Evolutionary conservation across 345 rosid species (phyloP).

Genomic region (Ceriops tagal): DNA sequence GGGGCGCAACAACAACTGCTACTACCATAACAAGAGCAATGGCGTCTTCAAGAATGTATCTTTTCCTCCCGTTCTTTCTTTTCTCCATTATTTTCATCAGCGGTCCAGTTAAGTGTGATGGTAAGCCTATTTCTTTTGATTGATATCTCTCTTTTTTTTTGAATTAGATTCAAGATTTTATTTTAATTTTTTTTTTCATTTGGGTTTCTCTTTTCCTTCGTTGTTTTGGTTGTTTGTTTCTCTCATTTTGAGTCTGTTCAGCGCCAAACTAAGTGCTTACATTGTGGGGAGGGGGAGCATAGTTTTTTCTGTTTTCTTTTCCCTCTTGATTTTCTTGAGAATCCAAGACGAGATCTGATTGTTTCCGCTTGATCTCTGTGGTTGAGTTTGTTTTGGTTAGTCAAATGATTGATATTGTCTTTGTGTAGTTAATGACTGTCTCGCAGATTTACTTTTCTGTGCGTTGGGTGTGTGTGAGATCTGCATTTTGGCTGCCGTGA

Average conservation of each 20-base stretch:
- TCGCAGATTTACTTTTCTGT: too few species aligned
- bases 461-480: too few species aligned
- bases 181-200: not conserved
- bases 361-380: conserved; percentile 10
- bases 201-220: conserved; percentile 6
- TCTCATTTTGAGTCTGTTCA: too few species aligned
- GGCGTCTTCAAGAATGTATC: conserved; percentile 39
- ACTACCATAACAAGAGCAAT: conserved; percentile 21
- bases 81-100: conserved; percentile 33
- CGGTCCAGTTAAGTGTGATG: conserved; percentile 37
- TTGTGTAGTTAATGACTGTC: not conserved
- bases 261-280: too few species aligned
- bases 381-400: not conserved
- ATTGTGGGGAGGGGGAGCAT: too few species aligned
- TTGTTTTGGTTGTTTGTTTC: not conserved
- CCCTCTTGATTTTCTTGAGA: not conserved
- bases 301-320: not conserved
- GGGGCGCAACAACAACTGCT: not conserved
- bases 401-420: not conserved
- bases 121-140: conserved; percentile 12
- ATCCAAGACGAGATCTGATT: conserved; percentile 20
- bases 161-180: not conserved
- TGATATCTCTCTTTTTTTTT: not conserved
- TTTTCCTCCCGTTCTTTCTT: conserved; percentile 37
- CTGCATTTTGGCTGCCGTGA: too few species aligned